phyloP scores from a whole-genome alignment of 2,329 filamentous ascomycete species.

The Chlorencoelia australis region DNA sequence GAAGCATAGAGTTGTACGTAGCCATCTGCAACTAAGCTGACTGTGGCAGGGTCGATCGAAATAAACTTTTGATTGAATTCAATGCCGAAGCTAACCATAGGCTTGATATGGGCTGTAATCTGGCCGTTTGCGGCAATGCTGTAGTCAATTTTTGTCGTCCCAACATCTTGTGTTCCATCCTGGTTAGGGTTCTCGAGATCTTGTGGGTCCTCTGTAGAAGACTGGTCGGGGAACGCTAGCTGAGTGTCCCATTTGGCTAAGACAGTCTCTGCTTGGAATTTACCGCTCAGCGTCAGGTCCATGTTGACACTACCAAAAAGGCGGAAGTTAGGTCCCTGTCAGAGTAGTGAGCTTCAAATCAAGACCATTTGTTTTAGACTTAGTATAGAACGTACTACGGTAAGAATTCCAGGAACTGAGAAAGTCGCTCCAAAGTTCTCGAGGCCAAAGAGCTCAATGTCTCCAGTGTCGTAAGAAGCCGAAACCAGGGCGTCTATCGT shows the following conservation, averaged over 20 bases:
- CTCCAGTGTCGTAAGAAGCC: not conserved
- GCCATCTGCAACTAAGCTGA: slow-evolving; percentile 2
- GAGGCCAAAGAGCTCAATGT: slow-evolving; percentile 1
- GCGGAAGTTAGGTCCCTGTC: not conserved
- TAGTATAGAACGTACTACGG: too few species aligned
- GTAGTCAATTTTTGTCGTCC: slow-evolving; percentile 1
- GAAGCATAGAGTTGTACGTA: slow-evolving; percentile 1
- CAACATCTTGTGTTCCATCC: slow-evolving; percentile 1
- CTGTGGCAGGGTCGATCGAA: not conserved
- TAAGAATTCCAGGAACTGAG: slow-evolving; percentile 2
- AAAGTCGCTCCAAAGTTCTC: slow-evolving; percentile 1
- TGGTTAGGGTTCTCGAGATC: not conserved
- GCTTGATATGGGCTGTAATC: slow-evolving; percentile 2
- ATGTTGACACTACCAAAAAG: not conserved
- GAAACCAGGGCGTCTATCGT: not conserved
- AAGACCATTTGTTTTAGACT: too few species aligned
- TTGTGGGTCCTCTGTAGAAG: not conserved
- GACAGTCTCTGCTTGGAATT: slow-evolving; percentile 1
- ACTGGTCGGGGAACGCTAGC: not conserved
- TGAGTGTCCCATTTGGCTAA: slow-evolving; percentile 3
- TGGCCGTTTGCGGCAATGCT: not conserved
- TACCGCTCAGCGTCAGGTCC: not conserved
- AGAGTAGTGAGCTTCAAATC: too few species aligned
- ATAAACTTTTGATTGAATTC: slow-evolving; percentile 3
- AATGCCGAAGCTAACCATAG: slow-evolving; percentile 1